Evolutionary conservation across 78 protist genomes (phyloP).

Genomic region (Dictyostelium firmibasis): DNA sequence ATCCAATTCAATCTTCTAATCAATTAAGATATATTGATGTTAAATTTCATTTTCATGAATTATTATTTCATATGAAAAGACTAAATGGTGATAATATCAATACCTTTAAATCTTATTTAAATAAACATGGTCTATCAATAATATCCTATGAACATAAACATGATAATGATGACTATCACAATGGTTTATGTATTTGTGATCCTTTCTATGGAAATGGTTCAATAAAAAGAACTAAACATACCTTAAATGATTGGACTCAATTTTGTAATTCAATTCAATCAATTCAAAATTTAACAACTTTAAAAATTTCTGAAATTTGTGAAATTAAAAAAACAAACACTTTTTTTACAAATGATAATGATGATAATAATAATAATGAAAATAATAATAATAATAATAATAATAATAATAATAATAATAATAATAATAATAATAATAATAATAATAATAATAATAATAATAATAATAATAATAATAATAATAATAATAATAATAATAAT

Average conservation of each 20-base stretch:
- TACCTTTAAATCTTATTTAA: background rate
- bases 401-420: background rate
- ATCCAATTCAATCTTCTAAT: background rate
- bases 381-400: background rate
- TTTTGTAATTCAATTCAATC: background rate
- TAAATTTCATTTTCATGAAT: background rate
- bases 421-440: no score
- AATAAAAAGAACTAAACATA: background rate
- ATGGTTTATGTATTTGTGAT: background rate
- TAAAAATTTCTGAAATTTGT: background rate
- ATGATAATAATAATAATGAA: no score
- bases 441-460: background rate
- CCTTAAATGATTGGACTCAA: background rate
- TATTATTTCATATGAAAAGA: background rate
- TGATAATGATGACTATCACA: background rate
- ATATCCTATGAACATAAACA: background rate
- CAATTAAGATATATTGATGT: background rate
- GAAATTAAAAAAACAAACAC: background rate
- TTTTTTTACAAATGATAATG: background rate
- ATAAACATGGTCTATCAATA: background rate
- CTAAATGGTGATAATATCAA: background rate
- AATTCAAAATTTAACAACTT: background rate
- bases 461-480: background rate
- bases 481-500: background rate
- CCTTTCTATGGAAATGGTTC: background rate